Evolutionary conservation across 225 moss, liverwort and hornwort species (phyloP), one percentile per base, ranked within the genome.

Genomic region (Climacium dendroides): DNA sequence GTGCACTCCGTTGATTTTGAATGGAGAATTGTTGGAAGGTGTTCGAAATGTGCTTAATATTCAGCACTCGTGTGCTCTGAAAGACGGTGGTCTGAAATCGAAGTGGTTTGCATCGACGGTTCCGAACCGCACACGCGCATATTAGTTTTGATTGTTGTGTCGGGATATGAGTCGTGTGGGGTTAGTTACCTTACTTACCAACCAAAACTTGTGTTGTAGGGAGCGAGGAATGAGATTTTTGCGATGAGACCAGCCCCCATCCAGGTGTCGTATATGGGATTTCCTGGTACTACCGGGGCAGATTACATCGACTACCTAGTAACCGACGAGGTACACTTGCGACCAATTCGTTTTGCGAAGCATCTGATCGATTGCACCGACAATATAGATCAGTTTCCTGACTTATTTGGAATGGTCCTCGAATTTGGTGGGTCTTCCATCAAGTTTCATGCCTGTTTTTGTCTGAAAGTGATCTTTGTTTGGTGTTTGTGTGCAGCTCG

Each of bases 191-290:
- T 19, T 32, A 34, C 58, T 64, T 45, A 10, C n/a, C n/a, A n/a
- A n/a, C n/a, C n/a, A n/a, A n/a, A n/a, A n/a, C 76, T 13, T 82
- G 29, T 34, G 29, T 65, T 83, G 81, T 58, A 99, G 99, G 99
- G 99, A 86, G 99, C 99, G 8, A 95, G 99, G 86, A 99, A 99
- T 90, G 99, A 99, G 80, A 96, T 99, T 81, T 99, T 99, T 86
- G 99, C 99, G 43, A 91, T 99, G 91, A 94, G 95, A 83, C 95
- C 99, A 72, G 95, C 97, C 39, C 99, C 99, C 26, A 94, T 99
- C 87, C 99, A 99, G 89, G 95, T 99, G 79, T 99, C 99, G 26
- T 99, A 99, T 54, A 99, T 99, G 96, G 99, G 99, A 55, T 99
- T 99, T 90, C 99, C 99, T 47, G 99, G 99, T 39, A 99, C 99